These are phyloP conservation scores for Saccharomycopsis guyanensis DNA, from an alignment of 805 yeast species.

Conservation along the genomic window DNA sequence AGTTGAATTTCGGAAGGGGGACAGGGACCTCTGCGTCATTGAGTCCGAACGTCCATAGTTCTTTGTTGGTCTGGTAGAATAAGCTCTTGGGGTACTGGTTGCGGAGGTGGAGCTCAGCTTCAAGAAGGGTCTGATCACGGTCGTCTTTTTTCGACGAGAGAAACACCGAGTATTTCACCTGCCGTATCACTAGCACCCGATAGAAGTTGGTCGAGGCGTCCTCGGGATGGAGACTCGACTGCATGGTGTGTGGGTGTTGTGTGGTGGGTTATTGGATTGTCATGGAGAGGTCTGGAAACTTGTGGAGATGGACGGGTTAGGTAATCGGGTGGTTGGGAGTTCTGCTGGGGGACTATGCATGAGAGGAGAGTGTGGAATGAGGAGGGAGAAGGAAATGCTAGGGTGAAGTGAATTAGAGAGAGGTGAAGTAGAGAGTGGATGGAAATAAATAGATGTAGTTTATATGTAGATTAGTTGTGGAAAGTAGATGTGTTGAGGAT, in stretches of 20 bases:
- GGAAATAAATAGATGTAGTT: too few species aligned
- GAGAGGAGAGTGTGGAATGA: too few species aligned
- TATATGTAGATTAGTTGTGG: too few species aligned
- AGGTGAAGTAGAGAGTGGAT: too few species aligned
- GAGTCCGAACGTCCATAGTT: constrained; percentile 37
- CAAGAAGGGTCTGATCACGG: constrained; percentile 36
- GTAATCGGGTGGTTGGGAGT: neutral
- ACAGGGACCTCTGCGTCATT: constrained; percentile 30
- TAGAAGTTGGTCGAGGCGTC: constrained; percentile 19
- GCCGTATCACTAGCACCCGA: constrained; percentile 13
- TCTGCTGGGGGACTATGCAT: too few species aligned
- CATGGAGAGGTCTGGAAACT: too few species aligned
- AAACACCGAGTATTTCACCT: constrained; percentile 19
- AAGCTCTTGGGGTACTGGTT: constrained; percentile 30
- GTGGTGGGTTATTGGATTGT: neutral
- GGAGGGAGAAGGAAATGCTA: too few species aligned
- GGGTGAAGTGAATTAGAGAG: too few species aligned
- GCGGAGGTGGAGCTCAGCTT: constrained; percentile 34
- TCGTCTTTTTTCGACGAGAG: constrained; percentile 27
- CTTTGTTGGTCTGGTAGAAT: constrained; percentile 34
- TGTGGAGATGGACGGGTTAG: neutral
- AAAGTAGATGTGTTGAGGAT: too few species aligned
- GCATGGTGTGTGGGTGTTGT: constrained; percentile 2
- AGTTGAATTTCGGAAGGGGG: constrained; percentile 25
- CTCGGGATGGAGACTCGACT: constrained; percentile 15